phyloP scores from a whole-genome alignment of 2,329 filamentous ascomycete genomes.

The Aspergillus ibericus region DNA sequence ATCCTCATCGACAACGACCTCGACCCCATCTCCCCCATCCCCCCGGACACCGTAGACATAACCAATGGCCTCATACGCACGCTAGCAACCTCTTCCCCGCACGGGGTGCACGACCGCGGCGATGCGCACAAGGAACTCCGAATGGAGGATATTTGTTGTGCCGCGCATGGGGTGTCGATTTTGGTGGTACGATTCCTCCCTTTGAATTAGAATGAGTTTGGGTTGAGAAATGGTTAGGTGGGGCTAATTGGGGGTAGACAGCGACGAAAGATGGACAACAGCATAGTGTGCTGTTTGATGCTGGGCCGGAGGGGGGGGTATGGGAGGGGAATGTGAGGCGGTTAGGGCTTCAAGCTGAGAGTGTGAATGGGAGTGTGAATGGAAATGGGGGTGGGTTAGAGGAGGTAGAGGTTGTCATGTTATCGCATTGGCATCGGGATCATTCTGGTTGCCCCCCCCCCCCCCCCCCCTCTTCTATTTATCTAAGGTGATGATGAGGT shows the following conservation, averaged over 20 bases:
- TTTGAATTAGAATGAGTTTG: neutral
- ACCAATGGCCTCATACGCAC: conserved; percentile 46
- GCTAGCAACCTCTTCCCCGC: conserved; percentile 40
- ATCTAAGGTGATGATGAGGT: too few species aligned
- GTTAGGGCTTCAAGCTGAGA: conserved; percentile 41
- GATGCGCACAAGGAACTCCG: conserved; percentile 47
- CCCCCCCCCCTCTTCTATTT: too few species aligned
- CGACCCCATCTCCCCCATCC: conserved; percentile 52
- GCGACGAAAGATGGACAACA: conserved; percentile 46
- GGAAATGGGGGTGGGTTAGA: too few species aligned
- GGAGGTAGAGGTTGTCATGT: conserved; percentile 49
- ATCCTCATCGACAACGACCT: conserved; percentile 58
- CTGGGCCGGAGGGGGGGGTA: conserved; percentile 53
- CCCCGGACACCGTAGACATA: conserved; percentile 46
- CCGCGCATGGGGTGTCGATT: conserved; percentile 56
- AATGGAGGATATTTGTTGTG: conserved; percentile 55
- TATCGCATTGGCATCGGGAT: conserved; percentile 58
- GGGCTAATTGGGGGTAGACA: conserved; percentile 36
- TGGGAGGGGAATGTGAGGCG: conserved; percentile 54
- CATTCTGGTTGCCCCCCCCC: too few species aligned
- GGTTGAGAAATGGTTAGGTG: neutral
- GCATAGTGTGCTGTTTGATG: conserved; percentile 55
- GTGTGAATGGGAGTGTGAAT: too few species aligned
- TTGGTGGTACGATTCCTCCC: conserved; percentile 44
- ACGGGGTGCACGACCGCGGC: conserved; percentile 39